phyloP scores from a whole-genome alignment of 306 rosid genomes.

The Castanopsis chinensis region DNA sequence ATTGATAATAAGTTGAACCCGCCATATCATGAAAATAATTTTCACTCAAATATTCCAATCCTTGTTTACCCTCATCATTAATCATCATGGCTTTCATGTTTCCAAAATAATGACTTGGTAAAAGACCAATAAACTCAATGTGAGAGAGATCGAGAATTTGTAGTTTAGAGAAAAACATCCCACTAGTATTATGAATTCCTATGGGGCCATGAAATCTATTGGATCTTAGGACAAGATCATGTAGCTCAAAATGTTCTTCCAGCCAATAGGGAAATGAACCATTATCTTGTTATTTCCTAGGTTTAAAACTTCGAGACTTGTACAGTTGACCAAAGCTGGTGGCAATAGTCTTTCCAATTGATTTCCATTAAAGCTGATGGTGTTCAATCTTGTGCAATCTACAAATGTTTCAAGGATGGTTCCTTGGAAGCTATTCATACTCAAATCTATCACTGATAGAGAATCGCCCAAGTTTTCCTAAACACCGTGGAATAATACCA shows the following conservation, averaged over 20 bases:
- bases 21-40: too few relatives aligned
- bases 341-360: constrained; percentile 35
- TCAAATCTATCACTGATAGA: constrained; percentile 22
- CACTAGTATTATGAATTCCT: neutral
- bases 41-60: too few relatives aligned
- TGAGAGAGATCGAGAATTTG: constrained; percentile 35
- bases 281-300: constrained; percentile 32
- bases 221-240: constrained; percentile 31
- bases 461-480: neutral
- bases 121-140: constrained; percentile 17
- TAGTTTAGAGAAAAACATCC: constrained; percentile 16
- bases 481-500: constrained; percentile 29
- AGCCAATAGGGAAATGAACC: constrained; percentile 38
- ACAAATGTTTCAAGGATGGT: neutral
- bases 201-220: constrained; percentile 37
- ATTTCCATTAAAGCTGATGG: constrained; percentile 26
- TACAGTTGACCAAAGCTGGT: constrained; percentile 11
- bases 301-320: constrained; percentile 14
- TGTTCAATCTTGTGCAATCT: neutral
- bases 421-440: constrained; percentile 29
- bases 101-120: too few relatives aligned
- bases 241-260: constrained; percentile 15
- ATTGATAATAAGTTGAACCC: too few relatives aligned
- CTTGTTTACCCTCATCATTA: too few relatives aligned
- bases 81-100: too few relatives aligned